A percentile compares a stretch with the other conserved stretches of the same genome.
phyloP scores from a whole-genome alignment of 352 stramenopile species.

The Phytophthora ohioensis region DNA sequence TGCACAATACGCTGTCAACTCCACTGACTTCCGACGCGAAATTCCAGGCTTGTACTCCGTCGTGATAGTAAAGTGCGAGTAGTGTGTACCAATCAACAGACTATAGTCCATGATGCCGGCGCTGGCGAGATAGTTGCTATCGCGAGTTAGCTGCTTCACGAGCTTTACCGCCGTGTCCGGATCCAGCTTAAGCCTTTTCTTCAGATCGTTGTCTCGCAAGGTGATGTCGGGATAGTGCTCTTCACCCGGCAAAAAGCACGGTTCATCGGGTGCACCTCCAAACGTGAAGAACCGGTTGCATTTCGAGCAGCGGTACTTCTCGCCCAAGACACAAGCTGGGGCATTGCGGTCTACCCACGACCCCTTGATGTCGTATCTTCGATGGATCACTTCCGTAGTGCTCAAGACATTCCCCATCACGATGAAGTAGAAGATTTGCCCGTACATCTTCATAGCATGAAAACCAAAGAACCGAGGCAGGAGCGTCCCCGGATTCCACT shows the following conservation, averaged over 20 bases:
- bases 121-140: constrained; percentile 86
- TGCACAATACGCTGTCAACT: constrained; percentile 38
- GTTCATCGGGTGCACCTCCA: constrained; percentile 47
- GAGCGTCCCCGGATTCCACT: constrained; percentile 89
- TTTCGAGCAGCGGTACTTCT: constrained; percentile 85
- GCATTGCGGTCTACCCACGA: constrained; percentile 91
- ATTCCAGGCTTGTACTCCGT: constrained; percentile 41
- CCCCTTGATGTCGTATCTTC: constrained; percentile 93
- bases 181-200: constrained; percentile 83
- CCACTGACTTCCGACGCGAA: constrained; percentile 43
- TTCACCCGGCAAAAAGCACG: constrained; percentile 64
- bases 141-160: constrained; percentile 82
- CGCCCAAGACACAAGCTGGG: constrained; percentile 73
- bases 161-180: constrained; percentile 57
- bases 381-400: constrained; percentile 86
- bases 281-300: constrained; percentile 89
- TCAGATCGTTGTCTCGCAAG: constrained; percentile 88
- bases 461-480: constrained; percentile 92
- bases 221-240: constrained; percentile 89
- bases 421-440: constrained; percentile 92
- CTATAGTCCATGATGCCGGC: constrained; percentile 94
- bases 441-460: constrained; percentile 94
- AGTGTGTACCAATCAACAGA: constrained; percentile 88
- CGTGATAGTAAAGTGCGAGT: constrained; percentile 84
- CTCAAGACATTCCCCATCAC: constrained; percentile 94